These are phyloP conservation scores for Castanea sativa DNA, from an alignment of 306 rosid species.

Conservation along the genomic window DNA sequence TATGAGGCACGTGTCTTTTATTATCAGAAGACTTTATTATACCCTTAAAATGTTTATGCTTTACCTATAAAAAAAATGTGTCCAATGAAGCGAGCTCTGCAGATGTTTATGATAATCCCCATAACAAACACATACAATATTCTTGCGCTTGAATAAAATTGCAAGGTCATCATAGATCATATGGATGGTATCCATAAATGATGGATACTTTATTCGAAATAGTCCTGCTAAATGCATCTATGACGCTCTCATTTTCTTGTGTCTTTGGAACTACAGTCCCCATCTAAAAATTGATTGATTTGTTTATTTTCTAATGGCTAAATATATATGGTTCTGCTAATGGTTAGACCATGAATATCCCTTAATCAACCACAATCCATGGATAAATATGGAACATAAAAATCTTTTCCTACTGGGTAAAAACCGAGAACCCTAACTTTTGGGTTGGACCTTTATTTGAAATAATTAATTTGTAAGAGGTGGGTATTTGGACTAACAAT, in stretches of 20 bases:
- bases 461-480: too few relatives aligned
- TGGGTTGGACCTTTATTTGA: too few relatives aligned
- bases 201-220: conserved; percentile 36
- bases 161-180: conserved; percentile 48
- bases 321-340: conserved; percentile 37
- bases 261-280: conserved; percentile 7
- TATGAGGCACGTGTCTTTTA: conserved; percentile 37
- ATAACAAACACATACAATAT: conserved; percentile 54
- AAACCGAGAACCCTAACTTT: too few relatives aligned
- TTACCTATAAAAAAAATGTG: conserved; percentile 5
- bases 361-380: conserved; percentile 61
- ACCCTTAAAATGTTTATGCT: too few relatives aligned
- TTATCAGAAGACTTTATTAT: too few relatives aligned
- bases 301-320: conserved; percentile 12
- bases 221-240: conserved; percentile 54
- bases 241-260: conserved; percentile 22
- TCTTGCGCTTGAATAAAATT: conserved; percentile 59
- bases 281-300: conserved; percentile 7
- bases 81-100: conserved; percentile 45
- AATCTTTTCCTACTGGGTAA: conserved; percentile 42
- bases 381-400: conserved; percentile 70
- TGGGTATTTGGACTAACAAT: too few relatives aligned
- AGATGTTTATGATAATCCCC: conserved; percentile 62
- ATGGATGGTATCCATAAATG: conserved; percentile 66
- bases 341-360: conserved; percentile 96